Percentiles rank a stretch among this genome's conserved stretches.
These are phyloP conservation scores for Neurospora hispaniola DNA, from an alignment of 495 filamentous ascomycete species.

Conservation along the genomic window DNA sequence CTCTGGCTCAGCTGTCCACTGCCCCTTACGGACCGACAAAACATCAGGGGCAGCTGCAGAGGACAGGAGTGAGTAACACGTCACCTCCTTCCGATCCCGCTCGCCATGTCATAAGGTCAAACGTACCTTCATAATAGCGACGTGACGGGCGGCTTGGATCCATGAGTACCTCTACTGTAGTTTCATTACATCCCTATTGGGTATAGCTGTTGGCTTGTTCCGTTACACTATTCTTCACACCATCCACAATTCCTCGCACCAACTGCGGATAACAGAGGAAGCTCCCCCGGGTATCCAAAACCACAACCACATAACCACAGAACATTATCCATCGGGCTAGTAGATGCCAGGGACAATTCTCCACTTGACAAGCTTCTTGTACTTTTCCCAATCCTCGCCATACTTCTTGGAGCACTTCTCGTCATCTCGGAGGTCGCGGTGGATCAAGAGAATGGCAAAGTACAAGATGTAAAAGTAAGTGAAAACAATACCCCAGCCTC, in stretches of 20 bases:
- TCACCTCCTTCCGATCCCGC: not conserved
- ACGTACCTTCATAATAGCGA: too few relatives aligned
- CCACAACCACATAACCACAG: not conserved
- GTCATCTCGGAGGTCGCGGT: constrained; percentile 86
- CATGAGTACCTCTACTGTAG: not conserved
- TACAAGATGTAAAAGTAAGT: constrained; percentile 96
- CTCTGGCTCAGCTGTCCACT: not conserved
- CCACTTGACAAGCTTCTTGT: constrained; percentile 71
- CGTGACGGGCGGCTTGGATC: not conserved
- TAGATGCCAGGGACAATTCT: constrained; percentile 90
- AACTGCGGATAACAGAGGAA: not conserved
- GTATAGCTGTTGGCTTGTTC: not conserved
- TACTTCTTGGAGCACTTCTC: constrained; percentile 90
- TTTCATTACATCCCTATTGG: not conserved
- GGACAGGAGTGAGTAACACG: not conserved
- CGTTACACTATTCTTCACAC: not conserved
- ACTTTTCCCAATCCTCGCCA: constrained; percentile 86
- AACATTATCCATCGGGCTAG: constrained; percentile 27
- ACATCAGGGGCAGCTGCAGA: not conserved
- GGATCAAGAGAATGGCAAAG: constrained; percentile 80
- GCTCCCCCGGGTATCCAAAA: not conserved
- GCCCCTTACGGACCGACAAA: not conserved
- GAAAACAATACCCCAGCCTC: constrained; percentile 73
- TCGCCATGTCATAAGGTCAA: not conserved
- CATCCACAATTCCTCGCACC: not conserved